phyloP scores from a whole-genome alignment of 306 rosid species.

The Ceratonia siliqua region DNA sequence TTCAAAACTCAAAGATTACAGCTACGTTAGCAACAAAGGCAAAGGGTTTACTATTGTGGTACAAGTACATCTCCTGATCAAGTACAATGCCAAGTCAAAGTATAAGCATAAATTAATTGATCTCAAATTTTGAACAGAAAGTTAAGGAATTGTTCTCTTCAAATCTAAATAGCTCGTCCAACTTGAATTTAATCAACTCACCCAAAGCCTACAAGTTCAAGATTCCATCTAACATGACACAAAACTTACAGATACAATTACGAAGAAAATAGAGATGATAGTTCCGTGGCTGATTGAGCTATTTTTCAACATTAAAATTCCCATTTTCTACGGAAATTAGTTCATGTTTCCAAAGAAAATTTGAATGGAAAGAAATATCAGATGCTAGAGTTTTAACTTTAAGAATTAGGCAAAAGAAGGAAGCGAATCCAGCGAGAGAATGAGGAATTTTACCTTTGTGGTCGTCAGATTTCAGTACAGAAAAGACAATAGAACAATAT shows the following conservation, averaged over 20 bases:
- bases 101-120: not conserved
- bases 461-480: not conserved
- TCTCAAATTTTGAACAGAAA: not conserved
- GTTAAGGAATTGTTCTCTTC: not conserved
- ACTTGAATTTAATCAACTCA: not conserved
- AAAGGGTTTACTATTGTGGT: not conserved
- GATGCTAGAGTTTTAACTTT: not conserved
- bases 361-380: not conserved
- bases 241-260: not conserved
- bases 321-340: not conserved
- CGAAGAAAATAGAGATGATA: not conserved
- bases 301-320: not conserved
- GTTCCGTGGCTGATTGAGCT: not conserved
- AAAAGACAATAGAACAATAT: not conserved
- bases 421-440: not conserved
- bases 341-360: not conserved
- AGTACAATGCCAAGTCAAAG: not conserved
- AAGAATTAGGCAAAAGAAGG: not conserved
- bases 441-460: not conserved
- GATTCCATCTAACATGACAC: not conserved
- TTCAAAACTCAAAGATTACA: slow-evolving; percentile 26
- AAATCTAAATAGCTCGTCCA: not conserved
- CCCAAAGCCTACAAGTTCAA: not conserved
- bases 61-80: slow-evolving; percentile 1
- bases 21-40: slow-evolving; percentile 14